Evolutionary conservation across 2,329 filamentous ascomycete genomes (phyloP).

Genomic region (Penicillium sp.): DNA sequence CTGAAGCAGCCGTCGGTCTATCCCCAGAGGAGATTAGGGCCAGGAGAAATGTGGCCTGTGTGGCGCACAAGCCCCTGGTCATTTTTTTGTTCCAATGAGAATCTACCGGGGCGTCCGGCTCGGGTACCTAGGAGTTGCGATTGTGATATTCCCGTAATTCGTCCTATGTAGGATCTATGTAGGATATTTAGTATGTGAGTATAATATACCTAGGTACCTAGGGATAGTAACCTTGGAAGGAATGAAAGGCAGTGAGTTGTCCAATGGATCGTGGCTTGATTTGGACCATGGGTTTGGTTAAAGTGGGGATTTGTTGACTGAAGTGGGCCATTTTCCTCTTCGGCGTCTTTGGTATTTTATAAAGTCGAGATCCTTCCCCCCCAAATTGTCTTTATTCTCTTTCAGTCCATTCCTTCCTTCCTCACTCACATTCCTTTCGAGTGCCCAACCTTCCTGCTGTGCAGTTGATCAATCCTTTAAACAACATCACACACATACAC

Average conservation of each 20-base stretch:
- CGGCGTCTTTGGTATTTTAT: slow-evolving; percentile 1
- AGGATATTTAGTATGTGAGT: neutral
- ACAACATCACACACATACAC: slow-evolving; percentile 5
- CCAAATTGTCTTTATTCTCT: neutral
- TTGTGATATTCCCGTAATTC: neutral
- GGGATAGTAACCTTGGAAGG: too few species aligned
- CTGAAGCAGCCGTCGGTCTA: slow-evolving; percentile 1
- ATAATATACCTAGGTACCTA: too few species aligned
- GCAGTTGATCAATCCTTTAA: slow-evolving; percentile 24
- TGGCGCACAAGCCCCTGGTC: neutral
- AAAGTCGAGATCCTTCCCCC: slow-evolving; percentile 1
- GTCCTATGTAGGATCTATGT: neutral
- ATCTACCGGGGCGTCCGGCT: slow-evolving; percentile 1
- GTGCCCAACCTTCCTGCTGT: slow-evolving; percentile 26
- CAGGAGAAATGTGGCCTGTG: neutral
- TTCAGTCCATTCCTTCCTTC: slow-evolving; percentile 8
- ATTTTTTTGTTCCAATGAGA: neutral
- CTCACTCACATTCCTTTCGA: slow-evolving; percentile 24
- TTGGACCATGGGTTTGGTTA: slow-evolving; percentile 1
- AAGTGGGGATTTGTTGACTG: neutral
- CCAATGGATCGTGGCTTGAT: slow-evolving; percentile 3
- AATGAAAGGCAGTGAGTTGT: neutral
- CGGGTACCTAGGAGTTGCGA: slow-evolving; percentile 1
- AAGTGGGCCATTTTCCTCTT: slow-evolving; percentile 1
- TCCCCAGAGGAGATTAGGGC: slow-evolving; percentile 1